Evolutionary conservation across 345 rosid genomes (phyloP), one percentile per base, ranked within the genome.

Genomic region (Microthlaspi erraticum): DNA sequence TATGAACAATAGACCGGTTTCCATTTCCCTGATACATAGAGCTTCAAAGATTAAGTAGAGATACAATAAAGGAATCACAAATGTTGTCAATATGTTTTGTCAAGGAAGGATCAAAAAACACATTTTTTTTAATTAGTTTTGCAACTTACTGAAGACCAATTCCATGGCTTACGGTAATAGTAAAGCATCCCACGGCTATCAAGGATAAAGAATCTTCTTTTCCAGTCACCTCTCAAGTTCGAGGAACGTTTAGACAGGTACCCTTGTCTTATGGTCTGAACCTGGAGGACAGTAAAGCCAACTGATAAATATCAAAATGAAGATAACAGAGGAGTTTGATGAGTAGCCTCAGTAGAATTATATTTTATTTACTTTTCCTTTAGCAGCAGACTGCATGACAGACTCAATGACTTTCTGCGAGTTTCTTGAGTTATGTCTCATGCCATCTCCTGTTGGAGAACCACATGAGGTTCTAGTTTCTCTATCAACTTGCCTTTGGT

Each of bases 171-270:
- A n/a, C 96, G 96, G 74, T 89, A 87, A 74, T 89, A 89, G 63
- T 89, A 89, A 64, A 89, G 77, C 88, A 87, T 81, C 72, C 95
- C 95, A 53, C 90, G 84, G 74, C 88, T 89, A 74, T 89, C 95
- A 63, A 89, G 92, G 50, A 89, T 86, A 80, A 89, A 89, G 78
- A 80, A 89, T 64, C 95, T 83, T 79, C 95, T 83, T 74, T 89
- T 89, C 92, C 95, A 89, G 57, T 86, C 88, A 63, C 86, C 92
- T 71, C 95, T 85, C 80, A 89, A 68, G 77, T 87, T 89, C 66
- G 92, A 87, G n/a, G 95, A 89, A 71, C 95, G 87, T 78, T 89
- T 89, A 29, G 95, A 85, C 12, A 89, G 79, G 79, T 87, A 89
- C 19, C 96, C 96, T 78, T 89, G 92, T 55, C 90, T 82, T 58